A percentile compares a stretch with the other conserved stretches of the same genome.
Conservation (phyloP, 2,329 filamentous ascomycete genomes). For the Epichloe bromicola region DNA sequence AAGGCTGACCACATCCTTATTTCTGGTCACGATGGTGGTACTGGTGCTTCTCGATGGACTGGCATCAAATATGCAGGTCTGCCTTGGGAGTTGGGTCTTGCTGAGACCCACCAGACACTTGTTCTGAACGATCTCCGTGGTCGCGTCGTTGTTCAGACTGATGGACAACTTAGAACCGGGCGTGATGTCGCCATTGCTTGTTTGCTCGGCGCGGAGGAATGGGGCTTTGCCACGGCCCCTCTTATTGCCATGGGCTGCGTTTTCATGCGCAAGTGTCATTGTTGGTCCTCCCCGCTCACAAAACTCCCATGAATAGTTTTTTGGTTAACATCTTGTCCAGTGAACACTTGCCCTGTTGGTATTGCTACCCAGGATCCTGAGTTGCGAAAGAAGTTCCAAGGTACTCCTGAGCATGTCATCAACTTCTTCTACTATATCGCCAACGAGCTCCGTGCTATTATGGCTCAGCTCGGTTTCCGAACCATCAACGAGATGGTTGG, state of each 20-base stretch:
- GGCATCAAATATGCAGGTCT: conserved; percentile 98
- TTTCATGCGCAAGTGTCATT: conserved; percentile 73
- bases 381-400: conserved; percentile 83
- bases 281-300: neutral
- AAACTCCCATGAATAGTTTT: too few species aligned
- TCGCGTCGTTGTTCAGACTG: conserved; percentile 90
- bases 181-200: conserved; percentile 91
- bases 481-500: conserved; percentile 98
- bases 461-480: conserved; percentile 89
- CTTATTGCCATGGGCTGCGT: conserved; percentile 95
- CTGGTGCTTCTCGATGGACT: conserved; percentile 92
- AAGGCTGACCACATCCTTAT: conserved; percentile 96
- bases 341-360: conserved; percentile 77
- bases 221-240: conserved; percentile 93
- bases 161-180: conserved; percentile 85
- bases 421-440: conserved; percentile 99
- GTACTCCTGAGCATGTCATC: conserved; percentile 90
- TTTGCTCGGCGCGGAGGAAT: conserved; percentile 93
- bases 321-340: neutral
- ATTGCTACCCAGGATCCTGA: conserved; percentile 95
- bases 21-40: conserved; percentile 92
- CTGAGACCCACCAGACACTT: conserved; percentile 91
- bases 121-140: conserved; percentile 93
- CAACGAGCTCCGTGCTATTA: conserved; percentile 91
- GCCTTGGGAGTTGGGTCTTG: conserved; percentile 91